Base-by-base conservation (phyloP, 345 rosid species). In the Physaria fendleri region DNA sequence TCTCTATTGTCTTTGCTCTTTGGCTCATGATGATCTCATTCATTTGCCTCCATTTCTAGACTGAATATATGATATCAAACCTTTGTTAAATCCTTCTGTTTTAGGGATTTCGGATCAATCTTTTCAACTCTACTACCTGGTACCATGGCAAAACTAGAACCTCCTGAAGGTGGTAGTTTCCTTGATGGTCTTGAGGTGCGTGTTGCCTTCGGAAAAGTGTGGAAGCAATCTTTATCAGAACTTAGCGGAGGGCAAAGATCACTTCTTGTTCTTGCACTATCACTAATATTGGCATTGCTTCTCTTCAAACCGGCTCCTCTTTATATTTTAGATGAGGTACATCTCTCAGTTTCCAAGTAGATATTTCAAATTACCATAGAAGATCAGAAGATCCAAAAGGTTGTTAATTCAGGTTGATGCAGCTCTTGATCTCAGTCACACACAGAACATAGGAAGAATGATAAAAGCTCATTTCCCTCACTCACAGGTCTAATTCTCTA, bases 261-360 rank as follows among this genome's bases (percentile, higher is more conserved):
- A 62, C 76, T 93, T 38, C 85, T 93, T 21, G 97, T 93, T 38
- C 85, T 93, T 21, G 97, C 99, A 28, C 87, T 93, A 24, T 93
- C 99, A 32, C 62, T 93, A 50, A 93, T 93, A 66, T 77, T 93
- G 73, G 99, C 99, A 45, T 71, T 93, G 66, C 95, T 93, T 60
- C 95, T 87, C 59, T 93, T 93, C 77, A 93, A 89, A 73, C 97
- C 99, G 12, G 99, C 99, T 70, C 97, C 99, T 8, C 94, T 93
- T 21, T 93, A 93, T 62, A 93, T 93, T 47, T 78, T 93, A 21
- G 99, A 93, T 41, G 99, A 93, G 95, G 97, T 89, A 77, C 71
- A 69, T 5, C 18, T 43, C 52, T n/a, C 39, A 32, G 47, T 62
- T 62, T 28, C 48, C 25, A 18, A 30, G n/a, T 1, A 18, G 39